phyloP scores from a whole-genome alignment of 1,139 yeast genomes.

The Candida gigantensis region DNA sequence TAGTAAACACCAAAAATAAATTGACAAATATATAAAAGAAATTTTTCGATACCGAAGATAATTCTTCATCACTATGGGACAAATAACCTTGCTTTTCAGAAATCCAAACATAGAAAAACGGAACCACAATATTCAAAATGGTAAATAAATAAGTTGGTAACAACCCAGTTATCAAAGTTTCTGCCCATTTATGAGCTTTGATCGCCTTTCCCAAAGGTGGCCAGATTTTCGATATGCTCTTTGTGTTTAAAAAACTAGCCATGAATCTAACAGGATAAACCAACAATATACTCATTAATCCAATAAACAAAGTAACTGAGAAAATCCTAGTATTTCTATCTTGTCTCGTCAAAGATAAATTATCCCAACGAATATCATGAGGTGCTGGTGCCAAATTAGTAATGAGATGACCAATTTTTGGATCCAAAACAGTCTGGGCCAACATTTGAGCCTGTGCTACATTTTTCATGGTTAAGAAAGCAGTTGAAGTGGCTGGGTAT shows the following conservation, averaged over 20 bases:
- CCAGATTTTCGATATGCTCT: conserved; percentile 68
- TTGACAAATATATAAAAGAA: conserved; percentile 83
- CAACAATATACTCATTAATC: conserved; percentile 63
- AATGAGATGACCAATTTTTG: conserved; percentile 69
- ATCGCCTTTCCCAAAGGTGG: conserved; percentile 71
- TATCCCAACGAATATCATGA: conserved; percentile 80
- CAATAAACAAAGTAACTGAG: conserved; percentile 62
- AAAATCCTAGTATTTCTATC: conserved; percentile 62
- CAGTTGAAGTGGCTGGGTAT: conserved; percentile 62
- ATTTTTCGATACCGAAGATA: conserved; percentile 76
- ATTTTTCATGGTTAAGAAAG: conserved; percentile 82
- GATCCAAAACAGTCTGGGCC: conserved; percentile 85
- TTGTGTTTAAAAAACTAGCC: conserved; percentile 69
- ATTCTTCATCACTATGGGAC: conserved; percentile 79
- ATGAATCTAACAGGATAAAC: conserved; percentile 73
- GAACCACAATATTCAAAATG: conserved; percentile 67
- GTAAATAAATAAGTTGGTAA: conserved; percentile 78
- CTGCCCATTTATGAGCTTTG: conserved; percentile 55
- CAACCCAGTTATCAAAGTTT: conserved; percentile 72
- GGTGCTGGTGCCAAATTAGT: conserved; percentile 87
- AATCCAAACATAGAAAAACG: conserved; percentile 72
- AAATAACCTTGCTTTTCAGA: conserved; percentile 73
- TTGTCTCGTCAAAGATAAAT: conserved; percentile 58
- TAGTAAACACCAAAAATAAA: conserved; percentile 78
- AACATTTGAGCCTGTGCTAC: conserved; percentile 89